A percentile compares a stretch with the other conserved stretches of the same genome.
Conservation (phyloP, 208 protist genomes). For the Acanthamoeba triangularis region DNA sequence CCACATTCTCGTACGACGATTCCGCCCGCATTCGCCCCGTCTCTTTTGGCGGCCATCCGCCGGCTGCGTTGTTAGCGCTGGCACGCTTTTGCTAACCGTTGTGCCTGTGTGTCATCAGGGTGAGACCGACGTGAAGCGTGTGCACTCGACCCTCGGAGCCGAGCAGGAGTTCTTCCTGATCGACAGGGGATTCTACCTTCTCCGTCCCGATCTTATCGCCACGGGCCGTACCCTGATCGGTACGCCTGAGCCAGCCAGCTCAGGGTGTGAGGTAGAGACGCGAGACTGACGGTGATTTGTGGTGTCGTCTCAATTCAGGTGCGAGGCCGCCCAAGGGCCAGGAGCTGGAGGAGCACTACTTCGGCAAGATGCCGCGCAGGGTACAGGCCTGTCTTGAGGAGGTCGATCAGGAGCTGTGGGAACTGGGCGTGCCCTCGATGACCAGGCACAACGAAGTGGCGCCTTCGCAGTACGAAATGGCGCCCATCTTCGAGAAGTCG, state of each 20-base stretch:
- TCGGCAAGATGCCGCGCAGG: conserved; percentile 83
- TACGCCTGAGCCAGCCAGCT: neutral
- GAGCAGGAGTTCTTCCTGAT: conserved; percentile 95
- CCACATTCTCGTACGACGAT: neutral
- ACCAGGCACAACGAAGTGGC: conserved; percentile 94
- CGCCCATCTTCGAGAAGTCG: conserved; percentile 91
- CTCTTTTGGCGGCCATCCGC: neutral
- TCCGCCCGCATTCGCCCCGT: no score
- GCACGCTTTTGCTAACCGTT: neutral
- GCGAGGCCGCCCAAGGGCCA: conserved; percentile 86
- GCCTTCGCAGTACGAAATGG: conserved; percentile 94
- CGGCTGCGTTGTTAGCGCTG: no score
- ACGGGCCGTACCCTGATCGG: conserved; percentile 92
- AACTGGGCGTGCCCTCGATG: conserved; percentile 92
- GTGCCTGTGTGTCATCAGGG: neutral
- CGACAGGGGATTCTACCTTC: conserved; percentile 87
- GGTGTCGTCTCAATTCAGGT: neutral
- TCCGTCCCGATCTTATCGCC: conserved; percentile 89
- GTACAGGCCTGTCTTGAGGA: conserved; percentile 83
- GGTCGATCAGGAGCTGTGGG: conserved; percentile 84
- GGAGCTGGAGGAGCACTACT: conserved; percentile 94
- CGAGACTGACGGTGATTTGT: no score
- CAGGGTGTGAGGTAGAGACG: neutral
- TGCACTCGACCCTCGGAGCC: conserved; percentile 80
- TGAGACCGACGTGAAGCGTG: conserved; percentile 53